Evolutionary conservation across 2,329 filamentous ascomycete genomes (phyloP).

Genomic region (Hymenotorrendiella dingleyae): DNA sequence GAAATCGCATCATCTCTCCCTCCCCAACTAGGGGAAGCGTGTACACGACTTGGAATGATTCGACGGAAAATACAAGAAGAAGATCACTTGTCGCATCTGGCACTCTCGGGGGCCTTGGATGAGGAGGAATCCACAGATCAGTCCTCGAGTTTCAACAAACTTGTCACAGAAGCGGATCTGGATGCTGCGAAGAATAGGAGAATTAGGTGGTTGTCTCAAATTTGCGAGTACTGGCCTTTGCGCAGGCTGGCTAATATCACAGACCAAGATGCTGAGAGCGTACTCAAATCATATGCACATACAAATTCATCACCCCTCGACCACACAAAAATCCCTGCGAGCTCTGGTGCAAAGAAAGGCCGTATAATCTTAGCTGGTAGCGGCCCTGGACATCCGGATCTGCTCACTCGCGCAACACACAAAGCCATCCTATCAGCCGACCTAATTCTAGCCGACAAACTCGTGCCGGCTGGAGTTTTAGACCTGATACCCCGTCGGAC

Average conservation of each 20-base stretch:
- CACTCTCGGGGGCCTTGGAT: constrained; percentile 29
- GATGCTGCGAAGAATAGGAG: constrained; percentile 72
- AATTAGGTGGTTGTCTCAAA: constrained; percentile 89
- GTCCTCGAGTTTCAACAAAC: constrained; percentile 73
- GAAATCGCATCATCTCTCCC: constrained; percentile 82
- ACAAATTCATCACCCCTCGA: constrained; percentile 25
- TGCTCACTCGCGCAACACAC: constrained; percentile 77
- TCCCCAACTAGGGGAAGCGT: constrained; percentile 66
- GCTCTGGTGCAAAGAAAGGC: constrained; percentile 40
- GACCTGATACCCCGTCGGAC: constrained; percentile 87
- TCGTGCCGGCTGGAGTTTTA: constrained; percentile 77
- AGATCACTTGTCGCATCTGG: constrained; percentile 44
- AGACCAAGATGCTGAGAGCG: constrained; percentile 69
- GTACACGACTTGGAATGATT: constrained; percentile 69
- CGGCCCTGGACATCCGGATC: constrained; percentile 85
- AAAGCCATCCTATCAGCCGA: constrained; percentile 71
- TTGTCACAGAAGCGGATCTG: constrained; percentile 68
- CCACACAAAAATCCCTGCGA: constrained; percentile 22
- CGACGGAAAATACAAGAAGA: constrained; percentile 68
- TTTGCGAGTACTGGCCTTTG: constrained; percentile 98
- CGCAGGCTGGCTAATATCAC: constrained; percentile 72
- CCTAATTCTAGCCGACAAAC: constrained; percentile 78
- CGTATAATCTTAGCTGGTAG: constrained; percentile 85
- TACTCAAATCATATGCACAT: constrained; percentile 64
- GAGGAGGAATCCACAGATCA: constrained; percentile 65